Evolutionary conservation across 164 flowering plant species (phyloP), one percentile per base, ranked within the genome.

Genomic region (Piper longum): DNA sequence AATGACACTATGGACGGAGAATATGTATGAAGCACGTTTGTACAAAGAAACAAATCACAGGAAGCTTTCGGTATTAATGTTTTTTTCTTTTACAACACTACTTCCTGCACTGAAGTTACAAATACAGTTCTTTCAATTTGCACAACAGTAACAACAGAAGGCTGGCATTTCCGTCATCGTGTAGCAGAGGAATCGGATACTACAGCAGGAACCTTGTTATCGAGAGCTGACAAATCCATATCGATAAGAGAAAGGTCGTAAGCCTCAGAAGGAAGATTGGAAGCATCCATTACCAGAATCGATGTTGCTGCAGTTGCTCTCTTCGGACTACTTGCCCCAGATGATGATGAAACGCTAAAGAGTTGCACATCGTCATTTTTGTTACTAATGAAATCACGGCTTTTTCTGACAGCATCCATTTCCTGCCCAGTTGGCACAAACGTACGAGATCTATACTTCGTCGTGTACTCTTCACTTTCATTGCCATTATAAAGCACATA

Each of bases 371-470:
- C 96, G 57, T 86, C 88, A 64, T 78, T 44, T 73, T 83, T 89
- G 82, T 74, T 80, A 43, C 85, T 88, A 62, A 80, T 67, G 68
- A 82, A 65, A 70, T 77, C 77, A 56, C 77, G 85, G 81, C 83
- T 86, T 72, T 74, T 87, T 74, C 96, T 77, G 11, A 82, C 86
- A 16, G 84, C 72, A 64, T 93, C 98, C 98, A 93, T 93, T 67
- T 93, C 98, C 40, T 76, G 89, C 19, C 97, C 97, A 59, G 88
- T 89, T 16, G 98, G 98, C 60, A 90, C 98, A 81, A 93, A 93
- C 4, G 98, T 93, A 26, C 96, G 90, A 7, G 97, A 85, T 12
- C 96, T 75, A 67, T 93, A 90, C 72, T 88, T 93, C 58, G 73
- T 86, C 45, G 83, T 73, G 64, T 88, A 91, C 57, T 89, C 96